These are phyloP conservation scores for Chenopodium berlandieri DNA, from an alignment of 148 eudicot species.

Conservation along the genomic window DNA sequence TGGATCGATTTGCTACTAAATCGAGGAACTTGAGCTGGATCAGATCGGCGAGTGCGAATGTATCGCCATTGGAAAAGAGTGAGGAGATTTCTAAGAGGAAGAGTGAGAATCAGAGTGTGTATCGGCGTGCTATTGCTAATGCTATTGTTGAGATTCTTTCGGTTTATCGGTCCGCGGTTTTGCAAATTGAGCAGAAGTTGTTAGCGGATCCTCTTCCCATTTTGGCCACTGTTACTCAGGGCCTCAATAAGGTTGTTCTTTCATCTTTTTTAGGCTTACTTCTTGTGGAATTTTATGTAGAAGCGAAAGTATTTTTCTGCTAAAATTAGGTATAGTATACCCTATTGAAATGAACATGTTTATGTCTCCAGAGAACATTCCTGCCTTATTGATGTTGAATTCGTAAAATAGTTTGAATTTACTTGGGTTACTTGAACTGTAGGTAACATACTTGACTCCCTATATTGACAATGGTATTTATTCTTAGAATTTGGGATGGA, in stretches of 20 bases:
- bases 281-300: no score
- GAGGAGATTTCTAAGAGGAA: slow-evolving; percentile 48
- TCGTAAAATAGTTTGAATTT: neutral
- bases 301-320: neutral
- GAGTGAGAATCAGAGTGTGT: slow-evolving; percentile 65
- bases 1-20: slow-evolving; percentile 79
- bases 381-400: neutral
- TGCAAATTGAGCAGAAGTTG: slow-evolving; percentile 85
- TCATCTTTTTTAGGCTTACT: neutral
- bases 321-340: neutral
- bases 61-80: slow-evolving; percentile 45
- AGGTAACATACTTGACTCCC: neutral
- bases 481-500: neutral
- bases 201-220: slow-evolving; percentile 86
- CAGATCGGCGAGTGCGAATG: slow-evolving; percentile 41
- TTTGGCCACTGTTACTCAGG: slow-evolving; percentile 84
- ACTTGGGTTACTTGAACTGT: neutral
- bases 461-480: neutral
- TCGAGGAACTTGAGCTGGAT: slow-evolving; percentile 95
- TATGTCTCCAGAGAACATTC: neutral
- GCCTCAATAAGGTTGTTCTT: slow-evolving; percentile 75
- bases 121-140: slow-evolving; percentile 92
- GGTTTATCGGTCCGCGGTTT: slow-evolving; percentile 86
- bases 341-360: neutral
- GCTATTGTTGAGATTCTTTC: slow-evolving; percentile 90